Percentiles rank a stretch among this genome's conserved stretches.
Conservation (phyloP, 164 flowering plant genomes). For the Berberis thunbergii region DNA sequence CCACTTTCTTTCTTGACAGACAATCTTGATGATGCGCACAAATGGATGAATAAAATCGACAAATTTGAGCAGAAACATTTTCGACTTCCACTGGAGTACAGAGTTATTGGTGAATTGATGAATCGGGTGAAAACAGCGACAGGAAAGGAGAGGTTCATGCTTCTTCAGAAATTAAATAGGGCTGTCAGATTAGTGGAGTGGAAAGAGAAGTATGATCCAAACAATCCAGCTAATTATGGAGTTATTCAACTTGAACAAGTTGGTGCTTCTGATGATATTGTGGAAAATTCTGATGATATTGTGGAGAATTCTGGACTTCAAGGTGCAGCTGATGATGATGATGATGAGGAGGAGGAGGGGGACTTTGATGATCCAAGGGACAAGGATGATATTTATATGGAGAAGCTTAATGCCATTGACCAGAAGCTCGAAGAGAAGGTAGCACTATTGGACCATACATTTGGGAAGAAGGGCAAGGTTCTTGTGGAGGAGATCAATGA, state of each 20-base stretch:
- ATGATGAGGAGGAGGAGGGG: neutral
- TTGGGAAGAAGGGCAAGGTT: slow-evolving; percentile 79
- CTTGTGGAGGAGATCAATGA: slow-evolving; percentile 86
- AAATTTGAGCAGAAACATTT: slow-evolving; percentile 78
- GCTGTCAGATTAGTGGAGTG: slow-evolving; percentile 68
- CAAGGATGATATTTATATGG: slow-evolving; percentile 58
- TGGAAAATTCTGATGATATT: slow-evolving; percentile 23
- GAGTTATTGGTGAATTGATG: slow-evolving; percentile 87
- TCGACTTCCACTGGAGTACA: slow-evolving; percentile 25
- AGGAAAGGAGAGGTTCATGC: slow-evolving; percentile 51
- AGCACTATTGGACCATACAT: slow-evolving; percentile 70
- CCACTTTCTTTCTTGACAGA: slow-evolving; percentile 27
- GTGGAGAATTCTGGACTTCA: slow-evolving; percentile 21
- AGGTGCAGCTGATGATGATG: slow-evolving; percentile 47
- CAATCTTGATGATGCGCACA: slow-evolving; percentile 53
- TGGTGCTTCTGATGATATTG: slow-evolving; percentile 25
- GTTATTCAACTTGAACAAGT: slow-evolving; percentile 39
- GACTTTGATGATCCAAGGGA: slow-evolving; percentile 42
- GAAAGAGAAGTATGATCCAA: slow-evolving; percentile 84
- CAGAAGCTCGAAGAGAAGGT: slow-evolving; percentile 76
- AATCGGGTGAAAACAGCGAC: slow-evolving; percentile 46
- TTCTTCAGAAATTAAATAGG: slow-evolving; percentile 73
- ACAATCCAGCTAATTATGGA: slow-evolving; percentile 77
- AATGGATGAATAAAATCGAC: slow-evolving; percentile 47
- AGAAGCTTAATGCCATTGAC: slow-evolving; percentile 70